phyloP scores from a whole-genome alignment of 352 stramenopile genomes.

The Phytopythium boreale region DNA sequence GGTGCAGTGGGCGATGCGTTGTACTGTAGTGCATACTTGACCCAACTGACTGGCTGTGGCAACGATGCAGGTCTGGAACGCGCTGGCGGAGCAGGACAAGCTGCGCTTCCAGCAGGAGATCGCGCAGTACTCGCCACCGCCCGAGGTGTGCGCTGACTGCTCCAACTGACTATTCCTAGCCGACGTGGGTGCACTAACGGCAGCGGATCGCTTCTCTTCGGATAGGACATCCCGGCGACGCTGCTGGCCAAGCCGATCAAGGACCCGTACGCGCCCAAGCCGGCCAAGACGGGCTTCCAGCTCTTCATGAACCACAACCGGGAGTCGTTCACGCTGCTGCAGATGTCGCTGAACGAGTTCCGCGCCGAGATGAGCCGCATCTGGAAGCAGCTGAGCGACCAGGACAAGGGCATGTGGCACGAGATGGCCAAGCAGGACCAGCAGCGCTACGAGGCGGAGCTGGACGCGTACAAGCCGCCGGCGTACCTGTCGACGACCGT shows the following conservation, averaged over 20 bases:
- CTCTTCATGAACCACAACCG: slow-evolving; percentile 58
- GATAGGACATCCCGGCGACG: slow-evolving; percentile 7
- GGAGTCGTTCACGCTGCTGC: slow-evolving; percentile 45
- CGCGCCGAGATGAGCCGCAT: slow-evolving; percentile 49
- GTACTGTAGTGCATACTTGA: neutral
- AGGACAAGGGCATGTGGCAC: slow-evolving; percentile 46
- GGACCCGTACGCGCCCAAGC: slow-evolving; percentile 38
- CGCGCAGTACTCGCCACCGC: slow-evolving; percentile 26
- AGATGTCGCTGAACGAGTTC: slow-evolving; percentile 57
- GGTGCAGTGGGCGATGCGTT: slow-evolving; percentile 6
- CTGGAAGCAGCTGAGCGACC: slow-evolving; percentile 39
- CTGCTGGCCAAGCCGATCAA: slow-evolving; percentile 17
- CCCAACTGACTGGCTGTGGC: neutral
- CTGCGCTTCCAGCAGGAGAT: slow-evolving; percentile 53
- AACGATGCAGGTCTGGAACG: slow-evolving; percentile 32
- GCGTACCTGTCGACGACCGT: slow-evolving; percentile 25
- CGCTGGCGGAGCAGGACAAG: slow-evolving; percentile 45
- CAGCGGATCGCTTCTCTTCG: neutral
- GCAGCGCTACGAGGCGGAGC: slow-evolving; percentile 40
- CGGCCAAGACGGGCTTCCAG: slow-evolving; percentile 54
- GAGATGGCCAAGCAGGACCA: slow-evolving; percentile 45
- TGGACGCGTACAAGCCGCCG: slow-evolving; percentile 44
- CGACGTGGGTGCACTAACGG: neutral
- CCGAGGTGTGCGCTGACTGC: neutral
- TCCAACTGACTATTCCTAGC: neutral